Evolutionary conservation across 169 alveolate genomes (phyloP).

Genomic region (Neospora caninum): DNA sequence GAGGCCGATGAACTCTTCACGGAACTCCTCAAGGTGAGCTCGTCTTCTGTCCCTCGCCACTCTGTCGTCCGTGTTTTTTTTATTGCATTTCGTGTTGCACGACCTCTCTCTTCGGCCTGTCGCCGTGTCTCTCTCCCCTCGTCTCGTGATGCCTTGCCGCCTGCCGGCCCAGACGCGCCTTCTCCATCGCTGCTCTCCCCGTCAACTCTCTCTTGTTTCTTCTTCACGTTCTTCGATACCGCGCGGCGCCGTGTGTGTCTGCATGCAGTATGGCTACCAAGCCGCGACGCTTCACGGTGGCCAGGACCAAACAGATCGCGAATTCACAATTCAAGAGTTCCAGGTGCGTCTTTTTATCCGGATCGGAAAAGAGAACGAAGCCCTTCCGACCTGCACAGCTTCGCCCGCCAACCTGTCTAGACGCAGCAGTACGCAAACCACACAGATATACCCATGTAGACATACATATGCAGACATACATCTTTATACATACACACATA

Average conservation of each 20-base stretch:
- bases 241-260: neutral
- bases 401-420: neutral
- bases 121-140: neutral
- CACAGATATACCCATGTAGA: neutral
- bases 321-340: constrained; percentile 90
- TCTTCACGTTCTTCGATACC: neutral
- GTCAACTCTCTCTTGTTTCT: neutral
- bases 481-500: neutral
- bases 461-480: neutral
- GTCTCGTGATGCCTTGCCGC: no score
- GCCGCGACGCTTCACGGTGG: constrained; percentile 97
- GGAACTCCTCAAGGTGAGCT: constrained; percentile 77
- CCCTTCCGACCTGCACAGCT: neutral
- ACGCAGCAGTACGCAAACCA: neutral
- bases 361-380: no score
- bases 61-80: neutral
- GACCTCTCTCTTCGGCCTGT: neutral
- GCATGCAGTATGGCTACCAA: constrained; percentile 87
- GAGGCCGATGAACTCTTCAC: constrained; percentile 96
- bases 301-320: constrained; percentile 98
- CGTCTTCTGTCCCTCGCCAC: neutral
- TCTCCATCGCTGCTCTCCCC: neutral
- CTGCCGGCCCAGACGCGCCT: neutral
- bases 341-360: constrained; percentile 43
- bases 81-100: neutral